A percentile compares a stretch with the other conserved stretches of the same genome.
Conservation (phyloP, 2,329 filamentous ascomycete genomes). For the Nemania diffusa region DNA sequence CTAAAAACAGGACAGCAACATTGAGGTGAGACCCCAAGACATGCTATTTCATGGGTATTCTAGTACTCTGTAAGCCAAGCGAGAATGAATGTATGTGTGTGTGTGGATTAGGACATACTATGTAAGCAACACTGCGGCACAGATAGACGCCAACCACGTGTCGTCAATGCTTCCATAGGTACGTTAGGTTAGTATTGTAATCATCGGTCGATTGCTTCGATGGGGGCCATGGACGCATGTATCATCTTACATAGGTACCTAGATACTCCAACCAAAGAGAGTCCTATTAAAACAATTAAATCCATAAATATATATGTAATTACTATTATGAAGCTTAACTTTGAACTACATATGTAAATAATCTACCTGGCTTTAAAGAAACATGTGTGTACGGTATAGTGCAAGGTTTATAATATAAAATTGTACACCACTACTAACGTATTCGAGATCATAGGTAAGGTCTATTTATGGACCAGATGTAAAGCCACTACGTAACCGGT, state of each 20-base stretch:
- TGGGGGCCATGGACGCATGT: background rate
- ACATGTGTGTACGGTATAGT: background rate
- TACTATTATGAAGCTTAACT: background rate
- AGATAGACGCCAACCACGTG: slow-evolving; percentile 33
- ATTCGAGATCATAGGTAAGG: slow-evolving; percentile 4
- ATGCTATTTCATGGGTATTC: slow-evolving; percentile 21
- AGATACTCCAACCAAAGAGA: background rate
- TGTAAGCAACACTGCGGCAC: slow-evolving; percentile 29
- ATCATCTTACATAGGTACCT: slow-evolving; percentile 12
- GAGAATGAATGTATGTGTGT: slow-evolving; percentile 9
- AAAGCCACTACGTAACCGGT: slow-evolving; percentile 13
- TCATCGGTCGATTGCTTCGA: slow-evolving; percentile 7
- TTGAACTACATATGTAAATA: background rate
- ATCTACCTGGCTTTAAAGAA: background rate
- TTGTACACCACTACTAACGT: background rate
- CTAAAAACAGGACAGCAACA: slow-evolving; percentile 29
- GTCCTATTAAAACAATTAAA: background rate
- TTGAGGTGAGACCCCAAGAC: slow-evolving; percentile 22
- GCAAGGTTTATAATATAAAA: background rate
- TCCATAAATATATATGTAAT: slow-evolving; percentile 1
- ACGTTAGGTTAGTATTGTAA: background rate
- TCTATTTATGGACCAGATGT: slow-evolving; percentile 26
- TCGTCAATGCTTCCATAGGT: slow-evolving; percentile 7
- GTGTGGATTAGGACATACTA: slow-evolving; percentile 6
- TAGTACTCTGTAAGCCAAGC: slow-evolving; percentile 19